A percentile compares a stretch with the other conserved stretches of the same genome.
Conservation (phyloP, 106 monocot species). For the Dactylorhiza incarnata region DNA sequence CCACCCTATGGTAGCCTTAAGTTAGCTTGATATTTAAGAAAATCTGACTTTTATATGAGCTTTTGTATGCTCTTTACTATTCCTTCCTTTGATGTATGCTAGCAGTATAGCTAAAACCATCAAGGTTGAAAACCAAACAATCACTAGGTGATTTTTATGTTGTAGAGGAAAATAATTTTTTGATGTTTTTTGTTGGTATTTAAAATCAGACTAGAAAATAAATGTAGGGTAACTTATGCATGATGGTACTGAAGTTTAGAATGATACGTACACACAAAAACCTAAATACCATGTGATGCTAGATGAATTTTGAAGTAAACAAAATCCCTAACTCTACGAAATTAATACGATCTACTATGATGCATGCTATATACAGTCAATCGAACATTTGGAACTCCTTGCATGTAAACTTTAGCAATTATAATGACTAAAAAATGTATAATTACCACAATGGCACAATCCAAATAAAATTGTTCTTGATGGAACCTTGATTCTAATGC, state of each 20-base stretch:
- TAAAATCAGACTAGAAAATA: background rate
- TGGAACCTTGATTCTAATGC: too few relatives aligned
- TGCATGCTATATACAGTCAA: too few relatives aligned
- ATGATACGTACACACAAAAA: background rate
- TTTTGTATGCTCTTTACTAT: background rate
- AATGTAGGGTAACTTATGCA: background rate
- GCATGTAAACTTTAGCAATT: too few relatives aligned
- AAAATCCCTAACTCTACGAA: too few relatives aligned
- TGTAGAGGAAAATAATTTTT: background rate
- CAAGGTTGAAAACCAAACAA: background rate
- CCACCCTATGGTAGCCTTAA: too few relatives aligned
- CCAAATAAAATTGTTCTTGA: too few relatives aligned
- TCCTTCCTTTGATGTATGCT: background rate
- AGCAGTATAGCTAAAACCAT: background rate
- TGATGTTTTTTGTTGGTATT: background rate
- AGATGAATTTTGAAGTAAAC: too few relatives aligned
- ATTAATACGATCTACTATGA: too few relatives aligned
- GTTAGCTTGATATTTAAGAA: background rate
- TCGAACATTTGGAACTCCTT: too few relatives aligned
- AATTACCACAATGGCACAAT: too few relatives aligned
- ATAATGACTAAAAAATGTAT: too few relatives aligned
- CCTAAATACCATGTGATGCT: too few relatives aligned
- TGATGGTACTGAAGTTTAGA: background rate
- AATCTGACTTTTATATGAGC: background rate
- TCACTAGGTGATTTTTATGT: background rate